Evolutionary conservation across 2,329 filamentous ascomycete genomes (phyloP), one percentile per base, ranked within the genome.

Genomic region (Tolypocladium sp.): DNA sequence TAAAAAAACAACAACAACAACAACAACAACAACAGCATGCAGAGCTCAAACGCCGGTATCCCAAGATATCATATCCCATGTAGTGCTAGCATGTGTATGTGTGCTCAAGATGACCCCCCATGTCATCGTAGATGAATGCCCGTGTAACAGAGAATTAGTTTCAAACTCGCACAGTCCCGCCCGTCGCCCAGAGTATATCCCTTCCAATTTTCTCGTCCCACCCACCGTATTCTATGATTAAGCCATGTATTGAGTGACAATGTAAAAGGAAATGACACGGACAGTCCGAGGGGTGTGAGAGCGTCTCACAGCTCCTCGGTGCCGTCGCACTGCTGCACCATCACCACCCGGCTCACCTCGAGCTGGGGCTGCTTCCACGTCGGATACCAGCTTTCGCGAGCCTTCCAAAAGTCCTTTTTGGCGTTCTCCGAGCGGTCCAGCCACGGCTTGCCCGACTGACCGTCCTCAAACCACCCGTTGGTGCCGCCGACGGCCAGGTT

Each of bases 401-500:
- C 80, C 22, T 86, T 76, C 89, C 89, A 94, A 71, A 95, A 95
- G 69, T 93, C 89, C 66, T 82, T 84, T 72, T 80, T 84, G 9
- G 90, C 89, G 13, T 82, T 87, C 2, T 78, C 71, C 57, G 83
- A 87, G 20, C 71, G 76, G 69, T 94, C 88, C 38, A 91, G 79
- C 91, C 91, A 95, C 1, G 91, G 91, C 78, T 95, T 95, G 38
- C 80, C 82, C 49, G 79, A 80, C 64, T 81, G 76, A 25, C 86
- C 84, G 70, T 95, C 90, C 67, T 87, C 77, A 68, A 94, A 95
- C 90, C 90, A 95, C 42, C 90, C 90, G 64, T 92, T 92, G 27
- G 87, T 91, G 56, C 85, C 85, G 37, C 90, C 90, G 9, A 92
- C 89, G 13, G 85, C 89, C 4, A 92, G 77, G 67, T 90, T 90